These are phyloP conservation scores for Suillus weaverae DNA, from an alignment of 768 basidiomycete genomes.

Conservation along the genomic window DNA sequence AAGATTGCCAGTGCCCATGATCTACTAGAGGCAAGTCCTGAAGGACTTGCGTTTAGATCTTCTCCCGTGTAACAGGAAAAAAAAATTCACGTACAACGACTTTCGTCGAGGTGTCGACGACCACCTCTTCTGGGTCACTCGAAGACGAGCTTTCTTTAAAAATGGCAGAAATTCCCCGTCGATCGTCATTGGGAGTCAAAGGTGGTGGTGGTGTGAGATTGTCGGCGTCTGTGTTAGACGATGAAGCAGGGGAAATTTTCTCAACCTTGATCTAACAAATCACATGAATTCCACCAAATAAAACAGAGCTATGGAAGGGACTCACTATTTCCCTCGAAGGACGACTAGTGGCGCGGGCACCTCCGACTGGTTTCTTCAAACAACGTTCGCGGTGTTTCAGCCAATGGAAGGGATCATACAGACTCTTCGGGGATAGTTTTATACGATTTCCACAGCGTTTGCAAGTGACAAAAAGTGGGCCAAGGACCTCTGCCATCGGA, in stretches of 20 bases:
- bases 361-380: conserved; percentile 42
- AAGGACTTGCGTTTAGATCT: conserved; percentile 12
- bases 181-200: conserved; percentile 38
- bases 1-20: conserved; percentile 34
- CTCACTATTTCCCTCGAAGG: conserved; percentile 27
- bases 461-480: conserved; percentile 54
- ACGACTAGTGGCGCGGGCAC: conserved; percentile 16
- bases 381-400: conserved; percentile 61
- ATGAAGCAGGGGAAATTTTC: conserved; percentile 27
- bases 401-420: conserved; percentile 70
- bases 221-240: conserved; percentile 32
- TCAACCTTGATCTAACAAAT: conserved; percentile 15
- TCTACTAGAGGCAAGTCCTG: conserved; percentile 19
- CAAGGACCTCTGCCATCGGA: conserved; percentile 51
- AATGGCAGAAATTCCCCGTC: conserved; percentile 17
- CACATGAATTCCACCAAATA: background rate
- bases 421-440: conserved; percentile 67
- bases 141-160: conserved; percentile 27
- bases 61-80: background rate
- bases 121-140: conserved; percentile 19
- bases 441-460: conserved; percentile 54
- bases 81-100: conserved; percentile 23
- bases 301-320: background rate
- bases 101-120: conserved; percentile 17
- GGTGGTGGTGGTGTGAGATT: conserved; percentile 36